Conservation (phyloP, 2,329 filamentous ascomycete genomes). For the Colletotrichum sp. region DNA sequence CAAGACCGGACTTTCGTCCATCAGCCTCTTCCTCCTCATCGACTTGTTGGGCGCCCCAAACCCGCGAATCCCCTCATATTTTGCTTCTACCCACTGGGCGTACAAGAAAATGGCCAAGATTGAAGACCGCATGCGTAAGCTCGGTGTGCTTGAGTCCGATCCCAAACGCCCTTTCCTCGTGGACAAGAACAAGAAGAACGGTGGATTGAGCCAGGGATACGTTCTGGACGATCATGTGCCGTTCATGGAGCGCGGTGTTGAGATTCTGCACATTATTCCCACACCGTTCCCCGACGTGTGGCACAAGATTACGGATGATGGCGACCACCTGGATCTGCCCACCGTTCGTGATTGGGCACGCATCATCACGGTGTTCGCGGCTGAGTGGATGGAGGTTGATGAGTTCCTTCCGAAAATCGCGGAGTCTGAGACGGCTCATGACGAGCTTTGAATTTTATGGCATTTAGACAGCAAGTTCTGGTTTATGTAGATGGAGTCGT, state of each 20-base stretch:
- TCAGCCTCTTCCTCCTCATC: slow-evolving; percentile 88
- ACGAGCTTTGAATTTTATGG: slow-evolving; percentile 6
- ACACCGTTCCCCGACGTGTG: slow-evolving; percentile 82
- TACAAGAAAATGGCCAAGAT: slow-evolving; percentile 78
- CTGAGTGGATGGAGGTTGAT: slow-evolving; percentile 88
- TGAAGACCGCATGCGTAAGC: slow-evolving; percentile 74
- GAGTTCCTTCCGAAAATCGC: slow-evolving; percentile 36
- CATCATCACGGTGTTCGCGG: slow-evolving; percentile 82
- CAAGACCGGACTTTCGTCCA: slow-evolving; percentile 76
- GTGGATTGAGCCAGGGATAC: slow-evolving; percentile 48
- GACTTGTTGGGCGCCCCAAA: slow-evolving; percentile 79
- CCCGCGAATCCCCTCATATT: slow-evolving; percentile 83
- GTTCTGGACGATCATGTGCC: slow-evolving; percentile 91
- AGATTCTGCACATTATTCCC: slow-evolving; percentile 89
- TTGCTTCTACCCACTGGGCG: slow-evolving; percentile 90
- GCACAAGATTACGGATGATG: slow-evolving; percentile 87
- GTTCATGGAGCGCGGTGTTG: slow-evolving; percentile 85
- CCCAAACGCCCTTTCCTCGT: slow-evolving; percentile 65
- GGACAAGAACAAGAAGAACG: slow-evolving; percentile 61
- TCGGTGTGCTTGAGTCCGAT: slow-evolving; percentile 69
- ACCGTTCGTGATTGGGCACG: slow-evolving; percentile 88
- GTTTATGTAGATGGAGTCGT: not conserved
- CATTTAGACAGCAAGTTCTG: not conserved
- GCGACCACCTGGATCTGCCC: slow-evolving; percentile 78
- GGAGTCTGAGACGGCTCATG: slow-evolving; percentile 27